Evolutionary conservation across 345 rosid genomes (phyloP), one percentile per base, ranked within the genome.

Genomic region (Eucalyptus melliodora): DNA sequence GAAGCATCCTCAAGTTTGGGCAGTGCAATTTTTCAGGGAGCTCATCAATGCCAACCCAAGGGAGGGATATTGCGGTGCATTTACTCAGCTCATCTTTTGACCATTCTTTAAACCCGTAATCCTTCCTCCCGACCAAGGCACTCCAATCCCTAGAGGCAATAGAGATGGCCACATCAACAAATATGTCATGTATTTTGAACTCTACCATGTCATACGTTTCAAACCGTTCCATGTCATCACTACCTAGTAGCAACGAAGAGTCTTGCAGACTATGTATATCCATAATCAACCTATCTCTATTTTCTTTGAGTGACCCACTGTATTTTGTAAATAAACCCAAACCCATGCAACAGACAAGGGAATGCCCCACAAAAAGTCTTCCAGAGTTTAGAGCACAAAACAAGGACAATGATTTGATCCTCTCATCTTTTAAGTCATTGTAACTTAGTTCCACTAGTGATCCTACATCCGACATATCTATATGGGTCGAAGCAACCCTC

Each of bases 361-460:
- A 53, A 19, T 53, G 3, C 17, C 17, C 6, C 59, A 19, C 9
- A 2, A 3, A 3, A 7, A 19, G 21, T 3, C 9, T 21, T 3
- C 59, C 59, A 6, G 0, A 50, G 3, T 0, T 0, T 16, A 16
- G 19, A 50, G 55, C 55, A 50, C 8, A 50, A 15, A 50, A 0
- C 8, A 50, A 16, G 7, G 0, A 50, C 3, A 50, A 50, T 16
- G 21, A 50, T 50, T 0, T 16, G 55, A 50, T 16, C 21, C 55
- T 50, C 19, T 50, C 55, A 16, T 50, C 55, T 50, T 50, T 16
- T 50, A 50, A 16, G 55, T 50, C 21, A 0, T 50, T 16, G 2
- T 16, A 50, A 6, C 1, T 50, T 16, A 2, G 8, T 50, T 50
- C 55, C 21, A 50, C 19, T 6, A 16, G 7, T 16, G 19, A 50